Percentiles rank a stretch among this genome's conserved stretches.
These are phyloP conservation scores for Balamuthia mandrillaris DNA, from an alignment of 208 protist species.

Conservation along the genomic window DNA sequence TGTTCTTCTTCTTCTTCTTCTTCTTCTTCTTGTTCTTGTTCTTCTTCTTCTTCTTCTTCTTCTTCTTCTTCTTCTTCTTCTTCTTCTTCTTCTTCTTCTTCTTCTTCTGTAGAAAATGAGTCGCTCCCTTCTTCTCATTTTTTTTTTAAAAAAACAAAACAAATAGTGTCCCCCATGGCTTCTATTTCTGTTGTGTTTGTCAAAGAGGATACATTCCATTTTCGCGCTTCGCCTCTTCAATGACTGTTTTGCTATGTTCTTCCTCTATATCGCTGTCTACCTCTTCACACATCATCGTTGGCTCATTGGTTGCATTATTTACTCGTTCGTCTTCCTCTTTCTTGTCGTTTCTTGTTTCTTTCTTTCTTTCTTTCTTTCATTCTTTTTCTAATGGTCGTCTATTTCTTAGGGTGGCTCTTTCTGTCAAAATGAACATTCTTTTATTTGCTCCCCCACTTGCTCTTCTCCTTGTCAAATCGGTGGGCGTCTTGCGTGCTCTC, in stretches of 20 bases:
- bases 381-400: no score
- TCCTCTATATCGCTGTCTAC: slow-evolving; percentile 60
- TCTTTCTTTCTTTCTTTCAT: neutral
- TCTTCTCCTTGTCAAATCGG: slow-evolving; percentile 62
- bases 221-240: slow-evolving; percentile 76
- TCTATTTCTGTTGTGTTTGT: slow-evolving; percentile 59
- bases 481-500: neutral
- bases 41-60: no score
- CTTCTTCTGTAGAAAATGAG: no score
- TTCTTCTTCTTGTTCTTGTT: no score
- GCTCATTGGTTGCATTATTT: neutral
- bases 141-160: no score
- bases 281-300: slow-evolving; percentile 46
- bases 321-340: neutral
- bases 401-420: slow-evolving; percentile 72
- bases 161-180: slow-evolving; percentile 48
- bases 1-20: no score
- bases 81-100: no score
- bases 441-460: slow-evolving; percentile 85
- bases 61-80: no score
- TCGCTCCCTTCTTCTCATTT: no score
- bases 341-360: neutral
- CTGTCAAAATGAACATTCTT: slow-evolving; percentile 93
- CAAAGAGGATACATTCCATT: slow-evolving; percentile 77
- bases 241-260: slow-evolving; percentile 71